phyloP scores from a whole-genome alignment of 2,329 filamentous ascomycete species.

The Botryotinia narcissicola region DNA sequence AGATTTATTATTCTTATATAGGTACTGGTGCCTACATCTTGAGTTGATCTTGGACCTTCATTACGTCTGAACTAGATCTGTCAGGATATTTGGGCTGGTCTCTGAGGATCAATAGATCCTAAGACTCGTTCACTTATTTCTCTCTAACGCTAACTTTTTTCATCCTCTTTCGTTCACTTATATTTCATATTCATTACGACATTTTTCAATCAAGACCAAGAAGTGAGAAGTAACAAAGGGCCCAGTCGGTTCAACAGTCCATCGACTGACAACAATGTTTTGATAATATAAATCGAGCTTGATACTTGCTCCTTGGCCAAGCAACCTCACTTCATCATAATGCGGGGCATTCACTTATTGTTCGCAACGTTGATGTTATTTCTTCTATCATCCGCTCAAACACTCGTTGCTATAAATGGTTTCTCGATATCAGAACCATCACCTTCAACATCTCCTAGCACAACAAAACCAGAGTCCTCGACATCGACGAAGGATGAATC shows the following conservation, averaged over 20 bases:
- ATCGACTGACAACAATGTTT: constrained; percentile 16
- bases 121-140: constrained; percentile 55
- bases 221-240: background rate
- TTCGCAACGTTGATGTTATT: constrained; percentile 19
- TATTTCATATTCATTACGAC: constrained; percentile 36
- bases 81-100: constrained; percentile 15
- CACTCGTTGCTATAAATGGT: constrained; percentile 14
- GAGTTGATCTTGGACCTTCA: constrained; percentile 10
- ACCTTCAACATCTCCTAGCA: background rate
- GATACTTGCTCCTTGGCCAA: constrained; percentile 9
- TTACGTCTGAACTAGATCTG: constrained; percentile 12
- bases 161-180: constrained; percentile 39
- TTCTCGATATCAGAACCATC: constrained; percentile 4
- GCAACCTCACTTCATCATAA: constrained; percentile 21
- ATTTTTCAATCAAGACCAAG: constrained; percentile 30
- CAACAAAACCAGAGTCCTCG: background rate
- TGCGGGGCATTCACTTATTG: constrained; percentile 22
- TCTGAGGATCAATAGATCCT: constrained; percentile 29
- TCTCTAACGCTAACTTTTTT: constrained; percentile 39
- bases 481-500: constrained; percentile 18
- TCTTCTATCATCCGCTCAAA: constrained; percentile 19
- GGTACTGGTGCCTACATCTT: constrained; percentile 16
- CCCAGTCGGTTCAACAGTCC: constrained; percentile 19
- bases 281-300: constrained; percentile 18
- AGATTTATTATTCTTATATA: constrained; percentile 15